Evolutionary conservation across 805 yeast species (phyloP), one percentile per base, ranked within the genome.

Genomic region (Alloascoidea africana): DNA sequence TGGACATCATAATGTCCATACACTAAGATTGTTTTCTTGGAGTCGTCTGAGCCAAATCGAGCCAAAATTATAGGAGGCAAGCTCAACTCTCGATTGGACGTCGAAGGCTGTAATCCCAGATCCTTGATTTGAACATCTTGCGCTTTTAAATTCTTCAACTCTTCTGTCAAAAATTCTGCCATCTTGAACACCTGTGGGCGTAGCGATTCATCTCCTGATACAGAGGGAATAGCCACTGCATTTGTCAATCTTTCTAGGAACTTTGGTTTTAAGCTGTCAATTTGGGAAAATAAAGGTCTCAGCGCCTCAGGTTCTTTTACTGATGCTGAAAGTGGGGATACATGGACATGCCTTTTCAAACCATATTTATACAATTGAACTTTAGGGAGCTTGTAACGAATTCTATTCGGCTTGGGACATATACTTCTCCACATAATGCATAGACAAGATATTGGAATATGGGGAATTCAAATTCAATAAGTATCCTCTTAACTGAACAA

Each of bases 1-100:
- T 91, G 98, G 44, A 91, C 98, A 52, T 91, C 98, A 60, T 89
- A 89, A 58, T 91, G 98, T 36, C 97, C 98, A 55, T 91, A 91
- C 32, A 91, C 76, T 44, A 91, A 68, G 33, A 91, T 80, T 18
- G 86, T 91, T 61, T 86, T 87, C 70, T 87, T 87, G 19, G 58
- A 45, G 32, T 94, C 78, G 54, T 86, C 93, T 17, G 55, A 54
- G 40, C 98, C 98, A 49, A 70, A 77, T 52, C 91, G 73, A 19
- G 91, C 91, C 42, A 91, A 71, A 13, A 91, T 87, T 43, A 91
- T 77, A 6, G 98, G 98, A 15, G 98, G 98, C 45, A 91, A 71
- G 48, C 73, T 71, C 42, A 89, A 64, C 32, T 63, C 65, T n/a
- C n/a, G n/a, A n/a, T n/a, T n/a, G 17, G 73, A 59, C 45, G 77